Evolutionary conservation across 2,329 filamentous ascomycete genomes (phyloP), one percentile per base, ranked within the genome.

Genomic region (Calonectria henricotiae): DNA sequence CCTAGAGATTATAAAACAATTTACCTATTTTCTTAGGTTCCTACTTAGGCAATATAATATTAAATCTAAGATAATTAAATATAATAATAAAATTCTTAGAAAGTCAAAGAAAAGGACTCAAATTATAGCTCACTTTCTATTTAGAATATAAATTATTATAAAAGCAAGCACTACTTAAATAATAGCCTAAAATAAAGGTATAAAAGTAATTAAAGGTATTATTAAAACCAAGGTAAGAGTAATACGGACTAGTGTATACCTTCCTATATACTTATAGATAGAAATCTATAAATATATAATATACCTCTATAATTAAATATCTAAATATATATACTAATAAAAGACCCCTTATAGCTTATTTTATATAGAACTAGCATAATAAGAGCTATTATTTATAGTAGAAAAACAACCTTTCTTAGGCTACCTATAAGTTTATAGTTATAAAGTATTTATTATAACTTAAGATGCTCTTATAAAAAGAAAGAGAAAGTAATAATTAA

Each of bases 21-120:
- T 44, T 20, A 44, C 20, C 20, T n/a, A n/a, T 5, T 44, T 44
- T 15, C 41, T 44, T 44, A 44, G 5, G 7, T 44, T 20, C 20
- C 1, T 44, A 4, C 1, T 44, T 20, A n/a, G 20, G 15, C 3
- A 44, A 44, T 44, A 44, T 44, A 44, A 44, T 20, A 4, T 44
- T 44, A 44, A 20, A 8, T 3, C 15, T 17, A 44, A 44, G 41
- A 1, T 44, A 44, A 3, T 44, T 44, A 44, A 44, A 20, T 44
- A 44, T 44, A 44, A 44, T 44, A 44, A 44, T n/a, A 44, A 44
- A 44, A n/a, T 44, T 44, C n/a, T 20, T 20, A 20, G 41, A 44
- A 20, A 44, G 17, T n/a, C 3, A 3, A 5, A 44, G 20, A 4
- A 44, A 44, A 44, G 8, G 20, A 5, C 15, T n/a, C 4, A 20